Evolutionary conservation across 2,329 filamentous ascomycete genomes (phyloP).

Genomic region (Juglanconis oblonga): DNA sequence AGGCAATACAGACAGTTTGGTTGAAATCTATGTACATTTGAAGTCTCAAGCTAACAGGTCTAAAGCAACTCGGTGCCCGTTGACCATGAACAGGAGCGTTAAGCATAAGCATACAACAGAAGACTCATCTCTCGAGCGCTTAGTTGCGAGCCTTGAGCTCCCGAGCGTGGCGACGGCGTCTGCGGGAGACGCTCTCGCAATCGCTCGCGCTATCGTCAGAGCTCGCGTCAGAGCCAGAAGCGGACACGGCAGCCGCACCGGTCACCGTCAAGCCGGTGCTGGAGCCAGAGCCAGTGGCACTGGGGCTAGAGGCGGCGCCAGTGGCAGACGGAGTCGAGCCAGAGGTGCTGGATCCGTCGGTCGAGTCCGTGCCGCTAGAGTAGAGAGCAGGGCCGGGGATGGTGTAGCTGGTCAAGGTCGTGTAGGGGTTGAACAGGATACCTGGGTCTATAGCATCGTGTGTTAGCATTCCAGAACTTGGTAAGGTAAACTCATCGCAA

Average conservation of each 20-base stretch:
- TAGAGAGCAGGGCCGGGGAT: constrained; percentile 26
- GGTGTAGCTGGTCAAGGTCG: constrained; percentile 21
- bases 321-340: constrained; percentile 13
- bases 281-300: constrained; percentile 17
- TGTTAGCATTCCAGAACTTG: not conserved
- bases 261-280: constrained; percentile 8
- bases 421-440: constrained; percentile 27
- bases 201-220: not conserved
- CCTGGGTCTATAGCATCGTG: constrained; percentile 19
- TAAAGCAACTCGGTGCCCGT: not conserved
- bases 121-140: not conserved
- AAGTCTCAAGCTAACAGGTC: not conserved
- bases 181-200: not conserved
- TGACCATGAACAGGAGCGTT: not conserved
- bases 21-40: not conserved
- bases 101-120: not conserved
- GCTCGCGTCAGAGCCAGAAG: not conserved
- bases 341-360: constrained; percentile 17
- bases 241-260: not conserved
- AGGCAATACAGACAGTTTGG: too few species aligned
- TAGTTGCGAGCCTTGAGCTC: constrained; percentile 6
- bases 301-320: constrained; percentile 21
- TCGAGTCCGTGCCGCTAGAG: constrained; percentile 20
- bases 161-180: constrained; percentile 13
- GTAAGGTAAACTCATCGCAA: not conserved